Evolutionary conservation across 257 asterid species (phyloP).

Genomic region (Nyctanthes arbortristis): DNA sequence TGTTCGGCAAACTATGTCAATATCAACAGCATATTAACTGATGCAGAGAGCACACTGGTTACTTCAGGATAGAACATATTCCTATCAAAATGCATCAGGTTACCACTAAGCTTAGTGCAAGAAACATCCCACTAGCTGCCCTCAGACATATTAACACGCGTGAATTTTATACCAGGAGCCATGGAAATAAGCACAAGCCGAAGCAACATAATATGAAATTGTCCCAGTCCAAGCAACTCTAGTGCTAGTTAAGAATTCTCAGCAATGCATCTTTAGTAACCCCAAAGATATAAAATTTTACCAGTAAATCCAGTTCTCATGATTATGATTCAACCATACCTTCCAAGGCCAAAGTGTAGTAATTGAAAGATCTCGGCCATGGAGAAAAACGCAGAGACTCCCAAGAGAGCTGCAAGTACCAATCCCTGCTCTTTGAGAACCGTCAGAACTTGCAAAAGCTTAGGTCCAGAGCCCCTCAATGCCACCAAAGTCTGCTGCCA

Average conservation of each 20-base stretch:
- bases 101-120: background rate
- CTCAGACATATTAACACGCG: background rate
- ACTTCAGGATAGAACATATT: background rate
- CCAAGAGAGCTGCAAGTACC: conserved; percentile 73
- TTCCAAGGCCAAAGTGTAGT: conserved; percentile 99
- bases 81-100: background rate
- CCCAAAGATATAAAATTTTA: background rate
- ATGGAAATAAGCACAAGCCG: background rate
- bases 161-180: background rate
- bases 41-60: background rate
- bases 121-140: conserved; percentile 4
- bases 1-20: background rate
- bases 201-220: conserved; percentile 7
- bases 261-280: conserved; percentile 9
- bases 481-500: conserved; percentile 63
- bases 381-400: conserved; percentile 96
- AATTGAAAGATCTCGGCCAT: conserved; percentile 99
- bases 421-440: conserved; percentile 92
- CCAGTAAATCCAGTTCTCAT: conserved; percentile 3
- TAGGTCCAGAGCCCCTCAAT: conserved; percentile 81
- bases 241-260: background rate
- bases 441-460: conserved; percentile 66
- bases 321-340: conserved; percentile 41
- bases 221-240: conserved; percentile 14
- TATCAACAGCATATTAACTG: background rate